These are phyloP conservation scores for Xylariaceae sp. DNA, from an alignment of 2,329 filamentous ascomycete genomes.

Conservation along the genomic window DNA sequence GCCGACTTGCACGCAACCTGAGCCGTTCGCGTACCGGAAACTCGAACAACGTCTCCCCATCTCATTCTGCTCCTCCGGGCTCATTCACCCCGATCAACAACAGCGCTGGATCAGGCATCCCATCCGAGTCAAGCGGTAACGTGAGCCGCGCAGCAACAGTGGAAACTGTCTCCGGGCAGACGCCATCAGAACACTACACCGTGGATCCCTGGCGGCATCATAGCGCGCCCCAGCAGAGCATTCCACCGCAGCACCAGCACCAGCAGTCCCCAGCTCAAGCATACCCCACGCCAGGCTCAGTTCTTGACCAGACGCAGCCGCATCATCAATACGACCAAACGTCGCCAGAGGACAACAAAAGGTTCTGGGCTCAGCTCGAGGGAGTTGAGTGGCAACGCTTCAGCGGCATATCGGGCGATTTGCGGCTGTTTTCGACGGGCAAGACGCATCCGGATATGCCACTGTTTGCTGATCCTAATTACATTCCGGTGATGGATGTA, in stretches of 20 bases:
- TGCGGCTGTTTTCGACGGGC: conserved; percentile 26
- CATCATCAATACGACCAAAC: conserved; percentile 12
- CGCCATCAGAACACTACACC: conserved; percentile 18
- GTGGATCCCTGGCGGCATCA: conserved; percentile 21
- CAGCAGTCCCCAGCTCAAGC: conserved; percentile 9
- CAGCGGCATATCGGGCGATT: conserved; percentile 24
- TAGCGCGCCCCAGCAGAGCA: too few relatives aligned
- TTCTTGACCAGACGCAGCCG: conserved; percentile 13
- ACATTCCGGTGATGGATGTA: conserved; percentile 15
- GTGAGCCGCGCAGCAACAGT: too few relatives aligned
- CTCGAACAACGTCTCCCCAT: conserved; percentile 20
- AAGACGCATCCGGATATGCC: conserved; percentile 22
- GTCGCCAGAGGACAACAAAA: conserved; percentile 10
- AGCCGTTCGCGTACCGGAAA: conserved; percentile 29
- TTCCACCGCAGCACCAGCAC: conserved; percentile 9
- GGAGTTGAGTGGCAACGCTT: conserved; percentile 22
- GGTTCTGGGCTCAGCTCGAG: conserved; percentile 21
- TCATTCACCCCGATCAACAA: conserved; percentile 41
- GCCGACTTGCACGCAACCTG: conserved; percentile 29
- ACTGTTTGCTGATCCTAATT: conserved; percentile 21
- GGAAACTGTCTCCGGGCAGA: too few relatives aligned
- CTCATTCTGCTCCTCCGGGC: conserved; percentile 29
- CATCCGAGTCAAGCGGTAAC: too few relatives aligned
- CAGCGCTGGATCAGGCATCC: conserved; percentile 13
- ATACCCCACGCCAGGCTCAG: conserved; percentile 17